Conservation (phyloP, 768 basidiomycete species). For the Boletus rubropictus region DNA sequence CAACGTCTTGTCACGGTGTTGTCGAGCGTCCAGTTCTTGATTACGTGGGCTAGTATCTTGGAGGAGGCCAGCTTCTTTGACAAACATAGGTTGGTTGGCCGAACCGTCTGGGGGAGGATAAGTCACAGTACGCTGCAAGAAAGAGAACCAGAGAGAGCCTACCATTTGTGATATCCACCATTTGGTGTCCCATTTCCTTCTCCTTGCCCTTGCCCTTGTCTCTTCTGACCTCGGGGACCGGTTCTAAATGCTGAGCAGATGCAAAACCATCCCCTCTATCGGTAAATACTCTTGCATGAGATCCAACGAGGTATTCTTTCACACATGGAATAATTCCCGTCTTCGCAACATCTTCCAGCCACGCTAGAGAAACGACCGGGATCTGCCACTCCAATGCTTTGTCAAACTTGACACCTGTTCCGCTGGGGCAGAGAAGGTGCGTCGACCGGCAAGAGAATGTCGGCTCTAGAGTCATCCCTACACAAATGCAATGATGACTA, state of each 20-base stretch:
- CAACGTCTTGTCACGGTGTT: not conserved
- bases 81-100: slow-evolving; percentile 12
- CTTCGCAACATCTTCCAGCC: slow-evolving; percentile 58
- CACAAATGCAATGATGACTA: not conserved
- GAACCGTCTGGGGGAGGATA: slow-evolving; percentile 4
- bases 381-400: slow-evolving; percentile 78
- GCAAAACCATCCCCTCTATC: slow-evolving; percentile 25
- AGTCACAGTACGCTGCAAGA: not conserved
- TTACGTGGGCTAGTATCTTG: slow-evolving; percentile 10
- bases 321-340: slow-evolving; percentile 43
- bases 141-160: not conserved
- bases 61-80: slow-evolving; percentile 19
- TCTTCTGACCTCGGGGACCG: slow-evolving; percentile 6
- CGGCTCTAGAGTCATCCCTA: slow-evolving; percentile 51
- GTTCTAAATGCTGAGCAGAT: not conserved
- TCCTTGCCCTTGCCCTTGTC: slow-evolving; percentile 33
- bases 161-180: slow-evolving; percentile 38
- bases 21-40: not conserved
- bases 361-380: slow-evolving; percentile 63
- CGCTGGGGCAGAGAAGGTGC: slow-evolving; percentile 74
- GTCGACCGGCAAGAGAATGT: slow-evolving; percentile 67
- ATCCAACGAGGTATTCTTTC: slow-evolving; percentile 30
- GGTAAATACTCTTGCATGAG: slow-evolving; percentile 38
- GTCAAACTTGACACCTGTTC: slow-evolving; percentile 65
- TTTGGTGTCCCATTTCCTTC: slow-evolving; percentile 25